These are phyloP conservation scores for Euphorbia tirucalli DNA, from an alignment of 345 rosid species.

Conservation along the genomic window DNA sequence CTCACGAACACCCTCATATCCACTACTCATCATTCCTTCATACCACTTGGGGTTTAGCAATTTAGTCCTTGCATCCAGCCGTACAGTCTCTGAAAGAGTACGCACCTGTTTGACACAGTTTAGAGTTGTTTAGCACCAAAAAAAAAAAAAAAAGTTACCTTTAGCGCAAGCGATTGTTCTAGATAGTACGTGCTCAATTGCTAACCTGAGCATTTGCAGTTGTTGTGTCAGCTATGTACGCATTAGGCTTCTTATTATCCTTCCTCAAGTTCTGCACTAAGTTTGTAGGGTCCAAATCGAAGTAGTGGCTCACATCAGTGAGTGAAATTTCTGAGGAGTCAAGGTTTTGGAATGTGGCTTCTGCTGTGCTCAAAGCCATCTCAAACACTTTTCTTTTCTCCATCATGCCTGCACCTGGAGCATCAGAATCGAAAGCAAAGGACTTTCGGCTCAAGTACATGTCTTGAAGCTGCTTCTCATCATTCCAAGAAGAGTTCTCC, in stretches of 20 bases:
- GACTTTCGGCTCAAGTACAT: conserved; percentile 98
- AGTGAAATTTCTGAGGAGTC: conserved; percentile 95
- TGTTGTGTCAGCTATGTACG: conserved; percentile 94
- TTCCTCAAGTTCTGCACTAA: conserved; percentile 87
- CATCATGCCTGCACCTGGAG: conserved; percentile 93
- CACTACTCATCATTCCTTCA: conserved; percentile 96
- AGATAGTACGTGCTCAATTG: neutral
- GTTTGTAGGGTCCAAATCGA: conserved; percentile 94
- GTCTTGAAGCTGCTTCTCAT: conserved; percentile 99
- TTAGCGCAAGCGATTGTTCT: neutral
- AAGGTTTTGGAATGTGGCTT: conserved; percentile 95
- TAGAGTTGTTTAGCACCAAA: conserved; percentile 17
- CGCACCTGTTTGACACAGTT: conserved; percentile 54
- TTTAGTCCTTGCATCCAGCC: conserved; percentile 92
- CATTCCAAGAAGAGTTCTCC: conserved; percentile 98
- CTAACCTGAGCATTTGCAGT: conserved; percentile 95
- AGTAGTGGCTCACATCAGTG: conserved; percentile 98
- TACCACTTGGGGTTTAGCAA: conserved; percentile 97
- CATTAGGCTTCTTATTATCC: conserved; percentile 87
- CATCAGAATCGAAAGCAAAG: conserved; percentile 87
- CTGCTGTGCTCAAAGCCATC: conserved; percentile 94
- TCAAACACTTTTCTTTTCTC: conserved; percentile 91
- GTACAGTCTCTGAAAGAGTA: conserved; percentile 79
- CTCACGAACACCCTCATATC: conserved; percentile 96
- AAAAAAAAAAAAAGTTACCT: neutral